These are phyloP conservation scores for Tylopilus plumbeoviolaceoides DNA, from an alignment of 768 basidiomycete species.

Conservation along the genomic window DNA sequence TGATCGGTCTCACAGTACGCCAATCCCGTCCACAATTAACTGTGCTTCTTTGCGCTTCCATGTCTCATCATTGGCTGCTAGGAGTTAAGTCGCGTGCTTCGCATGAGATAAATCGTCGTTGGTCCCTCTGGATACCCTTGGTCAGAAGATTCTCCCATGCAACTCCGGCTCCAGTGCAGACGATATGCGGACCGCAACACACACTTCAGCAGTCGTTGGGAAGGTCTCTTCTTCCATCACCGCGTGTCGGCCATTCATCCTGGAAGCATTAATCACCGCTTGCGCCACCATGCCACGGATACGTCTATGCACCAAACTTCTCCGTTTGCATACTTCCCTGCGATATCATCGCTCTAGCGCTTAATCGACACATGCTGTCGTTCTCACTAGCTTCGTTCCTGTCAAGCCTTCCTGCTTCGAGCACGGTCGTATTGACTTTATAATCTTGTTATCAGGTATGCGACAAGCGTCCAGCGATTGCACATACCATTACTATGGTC, in stretches of 20 bases:
- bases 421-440: not conserved
- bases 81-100: constrained; percentile 18
- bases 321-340: constrained; percentile 21
- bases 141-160: constrained; percentile 22
- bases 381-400: constrained; percentile 12
- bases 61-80: constrained; percentile 15
- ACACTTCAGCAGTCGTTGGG: constrained; percentile 6
- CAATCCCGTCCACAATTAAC: constrained; percentile 21
- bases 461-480: not conserved
- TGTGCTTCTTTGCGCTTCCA: constrained; percentile 15
- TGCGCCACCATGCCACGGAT: constrained; percentile 26
- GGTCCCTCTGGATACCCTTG: constrained; percentile 1
- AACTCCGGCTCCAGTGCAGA: constrained; percentile 20
- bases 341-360: constrained; percentile 25
- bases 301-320: constrained; percentile 18
- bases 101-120: constrained; percentile 13
- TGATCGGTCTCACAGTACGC: constrained; percentile 22
- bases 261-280: constrained; percentile 29
- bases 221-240: constrained; percentile 20
- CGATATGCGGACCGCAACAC: constrained; percentile 4
- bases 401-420: constrained; percentile 11
- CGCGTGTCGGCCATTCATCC: constrained; percentile 22
- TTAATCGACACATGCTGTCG: constrained; percentile 10
- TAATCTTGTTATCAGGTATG: not conserved
- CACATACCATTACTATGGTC: not conserved